Evolutionary conservation across 202 grass and related monocot genomes (phyloP), one percentile per base, ranked within the genome.

Genomic region (Elaeis oleifera): DNA sequence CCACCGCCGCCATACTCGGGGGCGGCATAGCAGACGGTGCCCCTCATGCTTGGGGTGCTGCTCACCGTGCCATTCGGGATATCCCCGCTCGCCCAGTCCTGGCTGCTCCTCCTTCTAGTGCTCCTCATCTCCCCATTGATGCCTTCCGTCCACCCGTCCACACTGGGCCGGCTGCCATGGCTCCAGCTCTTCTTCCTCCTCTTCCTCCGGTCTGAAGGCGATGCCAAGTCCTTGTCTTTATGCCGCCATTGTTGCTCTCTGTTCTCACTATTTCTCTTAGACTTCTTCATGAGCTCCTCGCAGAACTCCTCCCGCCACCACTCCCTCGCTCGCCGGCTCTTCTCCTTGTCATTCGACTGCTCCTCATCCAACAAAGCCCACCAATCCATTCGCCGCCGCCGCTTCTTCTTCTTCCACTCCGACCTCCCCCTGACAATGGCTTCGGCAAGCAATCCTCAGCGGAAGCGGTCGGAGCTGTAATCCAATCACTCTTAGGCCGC

Each of bases 291-390:
- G 29, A 99, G 85, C 77, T 99, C 94, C 59, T 99, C 88, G 2
- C 86, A 79, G 49, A 94, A 99, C 68, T 99, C 94, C 69, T 99
- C 94, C 14, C 94, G 89, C 94, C 94, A 99, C 94, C 94, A 99
- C 58, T 94, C 88, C 9, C 88, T 70, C 1, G 85, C 80, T 4
- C 78, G 74, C 14, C 84, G 69, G 63, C 65, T 78, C 29, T 61
- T 65, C 27, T 81, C 77, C 5, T 75, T 85, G 70, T 89, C 85
- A 22, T 74, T 69, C 28, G 58, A 52, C 50, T 64, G 72, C 29
- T 63, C 32, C 48, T 51, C 27, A 32, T 44, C 58, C 48, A 74
- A 56, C 3, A 58, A 65, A 11, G 52, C 53, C 65, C 50, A 68
- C 68, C 68, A 71, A 6, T 71, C 68, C 68, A 27, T 3, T 44